Evolutionary conservation across 192 early-diverging fungal genomes (phyloP).

Genomic region (Backusella tuberculispora): DNA sequence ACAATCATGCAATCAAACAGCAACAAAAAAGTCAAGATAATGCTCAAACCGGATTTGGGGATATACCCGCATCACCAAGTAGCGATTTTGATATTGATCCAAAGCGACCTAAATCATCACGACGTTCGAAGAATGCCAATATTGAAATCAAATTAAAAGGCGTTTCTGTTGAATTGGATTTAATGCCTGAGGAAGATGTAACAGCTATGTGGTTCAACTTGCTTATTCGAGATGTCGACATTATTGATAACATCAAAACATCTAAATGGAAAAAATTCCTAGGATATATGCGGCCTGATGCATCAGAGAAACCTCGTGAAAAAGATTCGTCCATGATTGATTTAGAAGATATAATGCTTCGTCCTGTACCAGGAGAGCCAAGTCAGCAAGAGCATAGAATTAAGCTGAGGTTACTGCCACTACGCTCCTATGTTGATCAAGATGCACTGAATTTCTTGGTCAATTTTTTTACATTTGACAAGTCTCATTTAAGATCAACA

Average conservation of each 20-base stretch:
- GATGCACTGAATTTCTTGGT: constrained; percentile 87
- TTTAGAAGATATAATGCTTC: constrained; percentile 58
- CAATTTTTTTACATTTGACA: constrained; percentile 74
- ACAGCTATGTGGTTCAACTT: constrained; percentile 55
- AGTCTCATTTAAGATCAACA: constrained; percentile 24
- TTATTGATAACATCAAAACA: constrained; percentile 76
- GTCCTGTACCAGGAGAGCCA: constrained; percentile 57
- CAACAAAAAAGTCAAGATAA: not conserved
- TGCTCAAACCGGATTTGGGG: constrained; percentile 10
- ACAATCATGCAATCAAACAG: not conserved
- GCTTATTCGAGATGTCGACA: constrained; percentile 66
- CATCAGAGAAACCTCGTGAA: constrained; percentile 58
- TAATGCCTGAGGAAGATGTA: constrained; percentile 48
- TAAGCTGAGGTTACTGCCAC: constrained; percentile 71
- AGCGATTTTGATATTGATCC: not conserved
- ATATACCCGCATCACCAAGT: not conserved
- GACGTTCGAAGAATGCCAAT: constrained; percentile 48
- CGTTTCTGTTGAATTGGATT: constrained; percentile 58
- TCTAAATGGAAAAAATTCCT: constrained; percentile 83
- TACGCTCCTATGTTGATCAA: constrained; percentile 92
- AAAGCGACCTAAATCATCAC: constrained; percentile 22
- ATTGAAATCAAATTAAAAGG: constrained; percentile 60
- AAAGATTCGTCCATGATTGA: constrained; percentile 68
- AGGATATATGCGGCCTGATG: constrained; percentile 61
- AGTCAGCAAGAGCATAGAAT: constrained; percentile 61